These are phyloP conservation scores for Eucalyptus camaldulensis DNA, from an alignment of 345 rosid species.

Conservation along the genomic window DNA sequence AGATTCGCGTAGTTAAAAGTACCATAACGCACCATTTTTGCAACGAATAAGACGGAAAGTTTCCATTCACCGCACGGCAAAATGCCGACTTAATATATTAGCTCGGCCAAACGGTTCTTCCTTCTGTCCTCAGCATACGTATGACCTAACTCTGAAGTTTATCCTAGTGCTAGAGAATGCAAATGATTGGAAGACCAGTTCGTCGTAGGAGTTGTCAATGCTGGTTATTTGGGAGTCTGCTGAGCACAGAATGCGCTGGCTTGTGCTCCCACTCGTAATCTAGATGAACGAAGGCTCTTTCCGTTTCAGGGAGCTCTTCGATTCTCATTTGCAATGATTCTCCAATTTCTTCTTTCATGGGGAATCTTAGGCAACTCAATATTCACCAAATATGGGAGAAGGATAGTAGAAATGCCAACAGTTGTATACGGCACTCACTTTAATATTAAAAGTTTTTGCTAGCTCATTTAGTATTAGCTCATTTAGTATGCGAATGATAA, in stretches of 20 bases:
- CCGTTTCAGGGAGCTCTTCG: slow-evolving; percentile 21
- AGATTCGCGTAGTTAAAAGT: neutral
- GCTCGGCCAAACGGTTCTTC: neutral
- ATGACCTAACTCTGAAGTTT: neutral
- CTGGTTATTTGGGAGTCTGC: neutral
- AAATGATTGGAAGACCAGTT: neutral
- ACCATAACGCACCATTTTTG: neutral
- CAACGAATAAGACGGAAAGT: neutral
- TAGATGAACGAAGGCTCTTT: slow-evolving; percentile 33
- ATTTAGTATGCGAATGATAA: too few relatives aligned
- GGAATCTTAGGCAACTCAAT: slow-evolving; percentile 8
- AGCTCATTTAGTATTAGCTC: too few relatives aligned
- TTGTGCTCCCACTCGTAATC: slow-evolving; percentile 34
- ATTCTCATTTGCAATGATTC: slow-evolving; percentile 21
- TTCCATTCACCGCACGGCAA: neutral
- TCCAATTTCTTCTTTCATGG: slow-evolving; percentile 18
- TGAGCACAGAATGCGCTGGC: slow-evolving; percentile 4
- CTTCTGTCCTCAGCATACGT: neutral
- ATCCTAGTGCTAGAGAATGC: neutral
- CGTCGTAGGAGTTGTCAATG: neutral
- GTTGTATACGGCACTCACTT: too few relatives aligned
- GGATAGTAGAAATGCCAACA: too few relatives aligned
- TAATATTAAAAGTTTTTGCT: too few relatives aligned
- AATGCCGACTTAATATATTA: neutral
- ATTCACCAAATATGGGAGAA: neutral